Percentiles rank a stretch among this genome's conserved stretches.
Conservation (phyloP, 73 alveolate species). For the Tetrahymena borealis region DNA sequence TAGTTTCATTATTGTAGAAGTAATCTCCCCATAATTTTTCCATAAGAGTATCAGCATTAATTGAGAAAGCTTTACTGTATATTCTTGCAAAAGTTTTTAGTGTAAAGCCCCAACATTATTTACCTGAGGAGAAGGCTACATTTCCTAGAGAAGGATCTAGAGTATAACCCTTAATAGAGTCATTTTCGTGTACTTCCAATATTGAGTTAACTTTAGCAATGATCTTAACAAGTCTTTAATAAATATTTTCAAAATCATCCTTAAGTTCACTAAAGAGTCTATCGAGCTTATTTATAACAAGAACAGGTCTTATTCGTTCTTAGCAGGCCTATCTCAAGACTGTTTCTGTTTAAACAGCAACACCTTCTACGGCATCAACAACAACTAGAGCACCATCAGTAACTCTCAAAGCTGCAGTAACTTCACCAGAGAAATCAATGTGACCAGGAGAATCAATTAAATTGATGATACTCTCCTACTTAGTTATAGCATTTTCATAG, state of each 20-base stretch:
- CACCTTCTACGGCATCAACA: conserved; percentile 91
- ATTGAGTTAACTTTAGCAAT: conserved; percentile 70
- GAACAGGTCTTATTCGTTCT: conserved; percentile 84
- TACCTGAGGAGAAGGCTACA: conserved; percentile 91
- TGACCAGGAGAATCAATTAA: conserved; percentile 97
- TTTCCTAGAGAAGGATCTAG: conserved; percentile 74
- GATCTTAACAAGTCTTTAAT: conserved; percentile 53
- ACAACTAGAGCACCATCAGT: conserved; percentile 96
- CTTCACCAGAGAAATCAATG: conserved; percentile 93
- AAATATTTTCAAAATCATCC: conserved; percentile 81
- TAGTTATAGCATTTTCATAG: conserved; percentile 46
- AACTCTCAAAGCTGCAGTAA: conserved; percentile 89
- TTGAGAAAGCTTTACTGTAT: conserved; percentile 65
- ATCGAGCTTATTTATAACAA: conserved; percentile 89
- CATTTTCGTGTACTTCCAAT: conserved; percentile 59
- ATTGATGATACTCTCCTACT: conserved; percentile 53
- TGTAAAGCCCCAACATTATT: conserved; percentile 91
- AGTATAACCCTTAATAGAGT: conserved; percentile 54
- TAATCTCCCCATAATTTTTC: conserved; percentile 88
- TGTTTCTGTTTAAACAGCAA: conserved; percentile 89
- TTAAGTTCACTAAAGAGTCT: conserved; percentile 72
- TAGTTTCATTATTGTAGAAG: conserved; percentile 50
- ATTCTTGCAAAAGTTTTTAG: conserved; percentile 71
- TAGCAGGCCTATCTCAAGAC: conserved; percentile 85
- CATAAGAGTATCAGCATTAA: conserved; percentile 47